phyloP scores from a whole-genome alignment of 2,329 filamentous ascomycete species.

The Ascochyta lentis region DNA sequence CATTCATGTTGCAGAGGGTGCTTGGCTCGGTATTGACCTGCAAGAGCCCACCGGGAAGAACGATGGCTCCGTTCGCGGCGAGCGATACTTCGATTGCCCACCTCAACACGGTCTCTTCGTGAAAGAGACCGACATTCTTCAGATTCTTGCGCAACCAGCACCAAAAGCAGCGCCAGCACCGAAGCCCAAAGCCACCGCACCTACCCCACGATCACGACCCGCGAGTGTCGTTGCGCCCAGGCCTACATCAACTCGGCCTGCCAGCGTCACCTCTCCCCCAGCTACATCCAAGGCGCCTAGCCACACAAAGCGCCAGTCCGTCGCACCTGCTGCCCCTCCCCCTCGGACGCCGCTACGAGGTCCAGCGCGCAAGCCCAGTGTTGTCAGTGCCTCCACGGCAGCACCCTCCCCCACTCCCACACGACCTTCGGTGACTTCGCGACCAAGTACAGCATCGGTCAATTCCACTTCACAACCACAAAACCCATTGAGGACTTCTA shows the following conservation, averaged over 20 bases:
- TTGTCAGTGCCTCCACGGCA: slow-evolving; percentile 21
- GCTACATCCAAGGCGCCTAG: slow-evolving; percentile 9
- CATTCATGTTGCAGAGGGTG: slow-evolving; percentile 81
- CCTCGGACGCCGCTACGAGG: slow-evolving; percentile 19
- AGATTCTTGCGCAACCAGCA: slow-evolving; percentile 54
- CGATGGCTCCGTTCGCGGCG: slow-evolving; percentile 86
- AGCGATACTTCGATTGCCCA: slow-evolving; percentile 85
- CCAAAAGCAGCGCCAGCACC: slow-evolving; percentile 41
- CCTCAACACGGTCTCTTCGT: slow-evolving; percentile 83
- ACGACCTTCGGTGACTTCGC: slow-evolving; percentile 12
- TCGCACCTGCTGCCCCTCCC: slow-evolving; percentile 24
- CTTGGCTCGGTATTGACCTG: slow-evolving; percentile 91
- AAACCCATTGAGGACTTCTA: slow-evolving; percentile 21
- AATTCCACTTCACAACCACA: slow-evolving; percentile 14
- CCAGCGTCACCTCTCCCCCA: slow-evolving; percentile 19
- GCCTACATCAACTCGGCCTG: slow-evolving; percentile 19
- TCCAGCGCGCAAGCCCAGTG: slow-evolving; percentile 29
- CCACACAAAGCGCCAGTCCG: slow-evolving; percentile 30
- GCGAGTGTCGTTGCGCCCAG: slow-evolving; percentile 31
- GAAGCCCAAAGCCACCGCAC: slow-evolving; percentile 22
- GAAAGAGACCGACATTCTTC: slow-evolving; percentile 70
- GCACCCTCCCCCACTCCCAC: slow-evolving; percentile 14
- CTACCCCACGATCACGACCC: slow-evolving; percentile 29
- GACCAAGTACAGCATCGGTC: slow-evolving; percentile 24
- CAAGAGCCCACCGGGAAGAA: slow-evolving; percentile 87